These are phyloP conservation scores for Arbutus unedo DNA, from an alignment of 148 eudicot genomes.

Conservation along the genomic window DNA sequence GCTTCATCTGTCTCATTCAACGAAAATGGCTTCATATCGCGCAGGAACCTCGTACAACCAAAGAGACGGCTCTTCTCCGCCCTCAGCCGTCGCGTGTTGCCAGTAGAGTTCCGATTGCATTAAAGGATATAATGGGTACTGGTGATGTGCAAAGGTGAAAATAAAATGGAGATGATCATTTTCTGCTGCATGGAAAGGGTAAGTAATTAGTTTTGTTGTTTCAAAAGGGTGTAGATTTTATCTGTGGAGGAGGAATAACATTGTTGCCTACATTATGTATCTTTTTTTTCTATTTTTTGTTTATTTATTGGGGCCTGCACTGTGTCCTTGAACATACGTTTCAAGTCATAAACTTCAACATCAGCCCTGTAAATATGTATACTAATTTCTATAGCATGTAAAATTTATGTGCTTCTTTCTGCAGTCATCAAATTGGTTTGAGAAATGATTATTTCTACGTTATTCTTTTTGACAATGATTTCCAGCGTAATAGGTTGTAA, in stretches of 20 bases:
- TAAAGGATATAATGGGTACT: constrained; percentile 15
- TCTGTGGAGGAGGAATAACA: neutral
- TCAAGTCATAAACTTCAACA: neutral
- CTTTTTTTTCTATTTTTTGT: too few relatives aligned
- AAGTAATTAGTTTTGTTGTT: constrained; percentile 19
- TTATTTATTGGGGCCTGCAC: neutral
- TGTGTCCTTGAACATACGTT: neutral
- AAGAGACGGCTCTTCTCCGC: constrained; percentile 40
- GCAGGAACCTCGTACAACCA: constrained; percentile 47
- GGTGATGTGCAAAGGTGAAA: constrained; percentile 13
- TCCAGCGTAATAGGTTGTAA: too few relatives aligned
- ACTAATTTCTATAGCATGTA: neutral
- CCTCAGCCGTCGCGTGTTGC: constrained; percentile 2
- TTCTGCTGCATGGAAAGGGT: constrained; percentile 7
- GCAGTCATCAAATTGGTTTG: neutral
- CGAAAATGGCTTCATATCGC: neutral
- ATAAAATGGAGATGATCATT: constrained; percentile 10
- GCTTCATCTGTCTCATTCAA: neutral
- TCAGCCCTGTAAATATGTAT: neutral
- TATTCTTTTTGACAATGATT: neutral
- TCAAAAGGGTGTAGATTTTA: neutral
- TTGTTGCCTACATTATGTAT: constrained; percentile 3
- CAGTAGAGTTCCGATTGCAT: constrained; percentile 21
- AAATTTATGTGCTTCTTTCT: neutral
- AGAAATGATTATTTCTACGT: neutral